Evolutionary conservation across 371 early-diverging fungal species (phyloP).

Genomic region (Circinella minor): DNA sequence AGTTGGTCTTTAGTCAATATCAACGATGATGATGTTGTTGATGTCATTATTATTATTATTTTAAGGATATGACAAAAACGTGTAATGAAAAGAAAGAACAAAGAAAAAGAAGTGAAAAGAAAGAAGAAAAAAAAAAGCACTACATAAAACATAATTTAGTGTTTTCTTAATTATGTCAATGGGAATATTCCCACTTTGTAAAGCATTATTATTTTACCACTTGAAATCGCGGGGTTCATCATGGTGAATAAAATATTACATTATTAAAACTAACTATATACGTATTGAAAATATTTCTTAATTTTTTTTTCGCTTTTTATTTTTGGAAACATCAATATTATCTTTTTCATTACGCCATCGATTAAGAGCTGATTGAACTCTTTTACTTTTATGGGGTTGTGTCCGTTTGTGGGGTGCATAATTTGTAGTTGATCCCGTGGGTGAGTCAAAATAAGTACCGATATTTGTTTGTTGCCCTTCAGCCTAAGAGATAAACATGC

Average conservation of each 20-base stretch:
- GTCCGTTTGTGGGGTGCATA: slow-evolving; percentile 21
- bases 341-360: slow-evolving; percentile 28
- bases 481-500: slow-evolving; percentile 2
- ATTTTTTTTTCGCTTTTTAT: neutral
- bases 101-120: too few relatives aligned
- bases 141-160: too few relatives aligned
- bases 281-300: too few relatives aligned
- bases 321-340: neutral
- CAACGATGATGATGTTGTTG: neutral
- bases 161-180: too few relatives aligned
- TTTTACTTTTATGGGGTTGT: slow-evolving; percentile 45
- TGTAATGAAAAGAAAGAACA: neutral
- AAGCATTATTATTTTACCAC: too few relatives aligned
- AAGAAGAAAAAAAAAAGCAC: too few relatives aligned
- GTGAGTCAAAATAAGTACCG: slow-evolving; percentile 44
- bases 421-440: slow-evolving; percentile 22
- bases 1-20: neutral
- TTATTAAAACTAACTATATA: too few relatives aligned
- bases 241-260: too few relatives aligned
- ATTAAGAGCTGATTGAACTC: slow-evolving; percentile 41
- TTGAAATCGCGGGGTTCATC: too few relatives aligned
- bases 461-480: slow-evolving; percentile 49
- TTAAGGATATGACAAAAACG: neutral
- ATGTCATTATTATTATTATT: too few relatives aligned
- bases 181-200: too few relatives aligned